Conservation (phyloP, 2,329 filamentous ascomycete genomes). For the Septoria linicola region DNA sequence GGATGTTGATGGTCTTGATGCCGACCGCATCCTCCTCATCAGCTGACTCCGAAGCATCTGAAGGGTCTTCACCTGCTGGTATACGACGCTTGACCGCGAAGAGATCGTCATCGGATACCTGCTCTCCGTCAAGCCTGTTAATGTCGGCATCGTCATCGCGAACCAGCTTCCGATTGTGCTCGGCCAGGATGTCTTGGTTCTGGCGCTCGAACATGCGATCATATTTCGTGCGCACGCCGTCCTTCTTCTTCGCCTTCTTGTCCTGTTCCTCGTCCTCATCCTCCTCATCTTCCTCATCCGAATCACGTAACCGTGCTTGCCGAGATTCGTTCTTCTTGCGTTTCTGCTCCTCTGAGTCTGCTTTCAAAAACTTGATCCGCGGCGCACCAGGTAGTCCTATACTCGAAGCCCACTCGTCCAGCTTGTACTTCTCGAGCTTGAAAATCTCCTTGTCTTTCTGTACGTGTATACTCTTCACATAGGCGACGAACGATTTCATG, state of each 20-base stretch:
- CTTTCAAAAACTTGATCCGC: constrained; percentile 89
- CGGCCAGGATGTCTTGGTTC: constrained; percentile 93
- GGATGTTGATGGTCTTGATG: constrained; percentile 62
- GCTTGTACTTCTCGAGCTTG: constrained; percentile 73
- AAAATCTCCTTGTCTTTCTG: constrained; percentile 93
- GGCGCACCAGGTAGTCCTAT: constrained; percentile 87
- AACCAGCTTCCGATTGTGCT: constrained; percentile 87
- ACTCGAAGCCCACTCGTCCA: constrained; percentile 83
- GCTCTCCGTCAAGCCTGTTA: constrained; percentile 35
- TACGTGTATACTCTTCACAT: constrained; percentile 78
- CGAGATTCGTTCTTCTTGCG: constrained; percentile 82
- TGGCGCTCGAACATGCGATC: constrained; percentile 97
- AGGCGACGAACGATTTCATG: constrained; percentile 93
- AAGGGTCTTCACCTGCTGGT: constrained; percentile 60
- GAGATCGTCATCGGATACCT: constrained; percentile 62
- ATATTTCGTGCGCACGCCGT: constrained; percentile 84
- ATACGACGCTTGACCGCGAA: constrained; percentile 92
- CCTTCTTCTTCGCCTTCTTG: constrained; percentile 54
- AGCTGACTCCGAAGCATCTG: constrained; percentile 41
- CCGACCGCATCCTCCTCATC: constrained; percentile 41
- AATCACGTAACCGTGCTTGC: constrained; percentile 53
- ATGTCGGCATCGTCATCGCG: constrained; percentile 51
- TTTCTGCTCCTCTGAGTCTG: constrained; percentile 83
- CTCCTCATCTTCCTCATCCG: constrained; percentile 62
- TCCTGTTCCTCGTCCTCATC: constrained; percentile 51